A percentile compares a stretch with the other conserved stretches of the same genome.
Conservation (phyloP, 345 rosid genomes). For the Erodium maritimum region DNA sequence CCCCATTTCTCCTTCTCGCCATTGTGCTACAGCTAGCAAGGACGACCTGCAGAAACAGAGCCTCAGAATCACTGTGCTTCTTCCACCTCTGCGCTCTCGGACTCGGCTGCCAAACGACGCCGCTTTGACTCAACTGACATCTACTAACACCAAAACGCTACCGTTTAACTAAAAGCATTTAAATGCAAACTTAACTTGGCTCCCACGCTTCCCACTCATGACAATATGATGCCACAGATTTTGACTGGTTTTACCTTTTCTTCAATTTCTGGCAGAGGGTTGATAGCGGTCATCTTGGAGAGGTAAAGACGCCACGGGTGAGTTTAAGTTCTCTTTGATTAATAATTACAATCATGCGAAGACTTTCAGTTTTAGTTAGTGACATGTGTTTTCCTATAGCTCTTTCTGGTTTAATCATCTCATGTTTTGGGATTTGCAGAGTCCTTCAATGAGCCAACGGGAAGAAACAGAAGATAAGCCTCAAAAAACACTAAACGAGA, state of each 20-base stretch:
- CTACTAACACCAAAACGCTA: too few species aligned
- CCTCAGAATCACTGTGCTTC: too few species aligned
- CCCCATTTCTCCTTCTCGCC: too few species aligned
- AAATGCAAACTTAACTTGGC: too few species aligned
- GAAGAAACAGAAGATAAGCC: constrained; percentile 88
- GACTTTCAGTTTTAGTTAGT: not conserved
- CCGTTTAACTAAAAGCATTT: too few species aligned
- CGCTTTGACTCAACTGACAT: too few species aligned
- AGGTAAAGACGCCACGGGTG: constrained; percentile 47
- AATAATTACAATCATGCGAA: not conserved
- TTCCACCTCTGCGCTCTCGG: too few species aligned
- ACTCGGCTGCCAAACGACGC: too few species aligned
- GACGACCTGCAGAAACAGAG: too few species aligned
- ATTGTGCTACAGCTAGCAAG: too few species aligned
- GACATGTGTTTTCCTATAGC: not conserved
- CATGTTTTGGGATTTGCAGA: constrained; percentile 59
- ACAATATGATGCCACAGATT: not conserved
- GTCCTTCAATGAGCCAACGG: constrained; percentile 57
- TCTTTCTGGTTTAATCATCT: not conserved
- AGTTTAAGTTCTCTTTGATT: constrained; percentile 4
- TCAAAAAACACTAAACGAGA: constrained; percentile 80
- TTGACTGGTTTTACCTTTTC: not conserved
- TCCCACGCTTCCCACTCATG: too few species aligned
- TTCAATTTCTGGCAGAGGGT: constrained; percentile 9
- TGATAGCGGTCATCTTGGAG: constrained; percentile 64